Evolutionary conservation across 164 flowering plant genomes (phyloP), one percentile per base, ranked within the genome.

Genomic region (Amborella trichopoda): DNA sequence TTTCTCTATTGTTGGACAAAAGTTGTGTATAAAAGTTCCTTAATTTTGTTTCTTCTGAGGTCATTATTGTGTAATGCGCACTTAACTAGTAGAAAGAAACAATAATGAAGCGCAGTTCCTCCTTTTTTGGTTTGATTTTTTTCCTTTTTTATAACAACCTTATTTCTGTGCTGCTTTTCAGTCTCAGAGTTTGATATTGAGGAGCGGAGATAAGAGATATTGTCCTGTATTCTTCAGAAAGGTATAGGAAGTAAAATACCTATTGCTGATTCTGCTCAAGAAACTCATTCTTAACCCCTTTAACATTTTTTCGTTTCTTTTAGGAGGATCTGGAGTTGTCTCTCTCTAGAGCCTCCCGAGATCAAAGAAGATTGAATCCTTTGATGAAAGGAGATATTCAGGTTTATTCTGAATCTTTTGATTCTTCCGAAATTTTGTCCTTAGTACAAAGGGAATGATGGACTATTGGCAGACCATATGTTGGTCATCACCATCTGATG

Each of bases 291-390:
- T 10, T 26, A n/a, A 26, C 17, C 24, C 1, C 6, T 27, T 12
- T 4, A 9, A 9, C 18, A 14, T 48, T 24, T 46, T 4, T n/a
- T 9, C 38, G 2, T 23, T 14, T 26, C 26, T 37, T 57, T 6
- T 39, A 90, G 95, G 98, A 90, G 76, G 95, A 90, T 54, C 71
- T 83, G 23, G 98, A 81, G 44, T 71, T 68, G 6, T 83, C 91
- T 3, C 68, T 90, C 18, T 10, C 4, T 16, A 69, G 71, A 66
- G 98, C 98, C 54, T 72, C 94, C 20, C 53, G 30, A 0, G 59
- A 75, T 36, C 91, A 80, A 58, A 63, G 38, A 20, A 52, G 30
- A 38, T 37, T 86, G 42, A 81, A 81, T 65, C 94, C 98, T 54
- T 57, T 77, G 26, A 76, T 67, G 62, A 67, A 42, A 10, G 98